Evolutionary conservation across 805 yeast species (phyloP), one percentile per base, ranked within the genome.

Genomic region (Candida yuanshanica): DNA sequence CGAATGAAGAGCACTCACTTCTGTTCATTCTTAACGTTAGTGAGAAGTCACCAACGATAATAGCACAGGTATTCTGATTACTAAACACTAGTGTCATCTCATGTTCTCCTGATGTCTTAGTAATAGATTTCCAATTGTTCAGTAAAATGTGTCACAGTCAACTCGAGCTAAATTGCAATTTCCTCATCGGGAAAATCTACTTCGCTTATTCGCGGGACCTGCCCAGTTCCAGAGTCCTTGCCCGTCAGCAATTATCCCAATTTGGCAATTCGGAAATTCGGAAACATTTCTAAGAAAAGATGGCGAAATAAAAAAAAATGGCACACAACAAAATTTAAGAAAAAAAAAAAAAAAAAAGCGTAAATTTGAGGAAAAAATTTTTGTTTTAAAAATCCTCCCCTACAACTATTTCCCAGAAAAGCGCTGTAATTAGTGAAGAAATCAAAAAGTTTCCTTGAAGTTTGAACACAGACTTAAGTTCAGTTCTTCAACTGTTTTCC

Each of bases 221-320:
- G n/a, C n/a, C n/a, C n/a, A n/a, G n/a, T n/a, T n/a, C n/a, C n/a
- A n/a, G n/a, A n/a, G n/a, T n/a, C n/a, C n/a, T n/a, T n/a, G n/a
- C n/a, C n/a, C n/a, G n/a, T n/a, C n/a, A n/a, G n/a, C n/a, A 27
- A 27, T 14, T 5, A 3, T 10, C 10, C 10, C 10, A n/a, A 27
- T 27, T 27, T 7, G 18, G 31, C 8, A 27, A 27, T 27, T 11
- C 5, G 5, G 18, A 14, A 27, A 27, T 27, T 11, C 5, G 5
- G 18, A 14, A 14, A 5, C 14, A 14, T 27, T 27, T n/a, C 16
- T 27, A 16, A 14, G 16, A 18, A n/a, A 27, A 7, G 17, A 27
- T 27, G 31, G 31, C 31, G 31, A 27, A 27, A n/a, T n/a, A n/a
- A n/a, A n/a, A n/a, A n/a, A n/a, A 27, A 27, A n/a, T 14, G 31